Conservation (phyloP, 495 filamentous ascomycete species). For the Jackrogersella minutella region DNA sequence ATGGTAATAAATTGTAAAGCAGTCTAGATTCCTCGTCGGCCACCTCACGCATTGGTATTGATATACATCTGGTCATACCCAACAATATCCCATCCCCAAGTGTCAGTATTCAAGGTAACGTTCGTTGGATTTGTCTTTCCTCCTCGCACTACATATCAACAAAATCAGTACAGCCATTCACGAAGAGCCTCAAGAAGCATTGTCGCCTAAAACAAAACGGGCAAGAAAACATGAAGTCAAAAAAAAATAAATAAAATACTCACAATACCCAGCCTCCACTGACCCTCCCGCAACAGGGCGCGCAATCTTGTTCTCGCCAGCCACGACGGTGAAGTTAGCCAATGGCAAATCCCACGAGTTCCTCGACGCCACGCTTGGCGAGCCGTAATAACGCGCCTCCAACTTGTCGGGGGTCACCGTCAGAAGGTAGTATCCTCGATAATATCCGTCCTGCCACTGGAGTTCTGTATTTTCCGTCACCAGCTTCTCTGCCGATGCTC, state of each 20-base stretch:
- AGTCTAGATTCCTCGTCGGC: neutral
- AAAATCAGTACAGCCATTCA: conserved; percentile 1
- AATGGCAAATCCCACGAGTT: conserved; percentile 63
- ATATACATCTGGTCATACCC: conserved; percentile 46
- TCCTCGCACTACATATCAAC: conserved; percentile 48
- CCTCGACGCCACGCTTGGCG: conserved; percentile 53
- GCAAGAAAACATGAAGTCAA: too few relatives aligned
- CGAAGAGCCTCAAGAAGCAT: neutral
- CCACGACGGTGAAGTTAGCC: conserved; percentile 68
- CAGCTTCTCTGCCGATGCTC: conserved; percentile 51
- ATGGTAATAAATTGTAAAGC: too few relatives aligned
- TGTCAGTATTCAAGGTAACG: conserved; percentile 59
- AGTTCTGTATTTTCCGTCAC: conserved; percentile 63
- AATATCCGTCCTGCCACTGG: conserved; percentile 74
- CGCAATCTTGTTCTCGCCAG: conserved; percentile 61
- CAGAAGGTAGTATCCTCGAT: conserved; percentile 66
- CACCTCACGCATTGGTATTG: conserved; percentile 1
- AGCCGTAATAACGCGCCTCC: conserved; percentile 49
- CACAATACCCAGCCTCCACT: conserved; percentile 53
- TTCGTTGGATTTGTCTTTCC: conserved; percentile 58
- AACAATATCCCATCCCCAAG: conserved; percentile 44
- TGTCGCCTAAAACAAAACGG: neutral
- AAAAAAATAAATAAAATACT: too few relatives aligned
- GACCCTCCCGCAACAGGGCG: conserved; percentile 59
- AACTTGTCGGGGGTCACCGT: conserved; percentile 33